These are phyloP conservation scores for Penicillium manginii DNA, from an alignment of 495 filamentous ascomycete genomes.

Conservation along the genomic window DNA sequence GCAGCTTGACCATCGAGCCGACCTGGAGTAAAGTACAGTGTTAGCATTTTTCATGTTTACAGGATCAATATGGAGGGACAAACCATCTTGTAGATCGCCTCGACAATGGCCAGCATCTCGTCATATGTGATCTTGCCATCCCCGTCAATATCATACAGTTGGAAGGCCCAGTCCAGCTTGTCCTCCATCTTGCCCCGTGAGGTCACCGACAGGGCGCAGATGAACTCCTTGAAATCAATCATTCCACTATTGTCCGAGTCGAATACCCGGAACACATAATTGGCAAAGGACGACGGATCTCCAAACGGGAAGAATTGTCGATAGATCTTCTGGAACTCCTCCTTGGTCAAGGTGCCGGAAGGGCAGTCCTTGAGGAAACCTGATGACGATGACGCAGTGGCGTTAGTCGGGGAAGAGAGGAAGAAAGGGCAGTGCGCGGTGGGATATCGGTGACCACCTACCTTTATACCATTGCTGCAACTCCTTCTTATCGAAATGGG, in stretches of 20 bases:
- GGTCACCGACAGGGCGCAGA: slow-evolving; percentile 96
- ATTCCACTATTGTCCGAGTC: slow-evolving; percentile 95
- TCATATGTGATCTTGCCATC: slow-evolving; percentile 99
- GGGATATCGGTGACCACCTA: slow-evolving; percentile 36
- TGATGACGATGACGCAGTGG: slow-evolving; percentile 33
- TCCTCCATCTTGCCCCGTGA: slow-evolving; percentile 98
- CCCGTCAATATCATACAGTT: slow-evolving; percentile 98
- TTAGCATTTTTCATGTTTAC: slow-evolving; percentile 3
- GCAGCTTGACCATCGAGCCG: slow-evolving; percentile 98
- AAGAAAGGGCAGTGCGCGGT: not conserved
- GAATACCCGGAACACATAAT: slow-evolving; percentile 99
- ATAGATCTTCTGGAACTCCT: slow-evolving; percentile 99
- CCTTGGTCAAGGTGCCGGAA: slow-evolving; percentile 91
- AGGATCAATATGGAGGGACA: not conserved
- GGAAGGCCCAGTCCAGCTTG: slow-evolving; percentile 99
- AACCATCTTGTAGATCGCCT: slow-evolving; percentile 99
- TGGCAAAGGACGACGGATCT: slow-evolving; percentile 93
- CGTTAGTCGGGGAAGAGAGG: not conserved
- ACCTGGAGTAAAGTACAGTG: slow-evolving; percentile 58
- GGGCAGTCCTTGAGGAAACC: slow-evolving; percentile 99
- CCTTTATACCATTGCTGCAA: slow-evolving; percentile 99
- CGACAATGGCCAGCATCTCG: slow-evolving; percentile 97
- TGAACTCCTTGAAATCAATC: slow-evolving; percentile 99
- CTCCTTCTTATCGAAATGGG: slow-evolving; percentile 99
- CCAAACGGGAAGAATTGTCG: slow-evolving; percentile 99